A percentile compares a stretch with the other conserved stretches of the same genome.
Conservation (phyloP, 192 early-diverging fungal species). For the Coemansia sp. region DNA sequence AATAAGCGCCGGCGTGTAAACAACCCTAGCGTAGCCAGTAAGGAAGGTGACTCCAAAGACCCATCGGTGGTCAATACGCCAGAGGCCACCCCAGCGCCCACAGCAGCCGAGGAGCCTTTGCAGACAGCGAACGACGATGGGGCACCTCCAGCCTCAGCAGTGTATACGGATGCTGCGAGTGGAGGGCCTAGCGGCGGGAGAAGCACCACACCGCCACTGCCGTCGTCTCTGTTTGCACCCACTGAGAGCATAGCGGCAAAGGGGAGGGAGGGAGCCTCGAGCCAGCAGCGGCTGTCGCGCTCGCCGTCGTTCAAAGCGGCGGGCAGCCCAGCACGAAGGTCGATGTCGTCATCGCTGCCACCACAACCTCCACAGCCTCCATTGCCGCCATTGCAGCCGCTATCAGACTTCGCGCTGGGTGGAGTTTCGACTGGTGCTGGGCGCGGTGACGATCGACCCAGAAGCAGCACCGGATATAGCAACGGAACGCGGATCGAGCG, state of each 20-base stretch:
- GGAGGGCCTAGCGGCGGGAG: neutral
- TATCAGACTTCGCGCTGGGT: constrained; percentile 2
- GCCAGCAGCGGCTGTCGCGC: constrained; percentile 7
- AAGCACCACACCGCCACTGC: constrained; percentile 4
- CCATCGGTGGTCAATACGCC: constrained; percentile 2
- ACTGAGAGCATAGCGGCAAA: neutral
- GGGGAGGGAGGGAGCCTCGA: neutral
- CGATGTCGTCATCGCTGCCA: constrained; percentile 3
- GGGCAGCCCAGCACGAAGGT: neutral
- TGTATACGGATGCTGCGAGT: neutral
- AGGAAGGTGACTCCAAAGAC: constrained; percentile 14
- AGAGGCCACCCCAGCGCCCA: neutral
- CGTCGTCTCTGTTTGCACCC: neutral
- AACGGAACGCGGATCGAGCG: neutral
- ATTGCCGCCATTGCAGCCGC: constrained; percentile 6
- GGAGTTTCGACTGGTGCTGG: neutral
- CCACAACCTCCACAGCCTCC: constrained; percentile 20
- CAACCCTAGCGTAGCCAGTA: neutral
- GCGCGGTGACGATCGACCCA: neutral
- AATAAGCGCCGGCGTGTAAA: constrained; percentile 47
- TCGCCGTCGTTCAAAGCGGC: constrained; percentile 10
- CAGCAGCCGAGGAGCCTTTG: neutral
- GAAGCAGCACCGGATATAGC: constrained; percentile 3
- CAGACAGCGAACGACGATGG: neutral
- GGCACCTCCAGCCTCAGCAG: neutral